Evolutionary conservation across 225 moss, liverwort and hornwort genomes (phyloP).

Genomic region (Marchantia paleacea): DNA sequence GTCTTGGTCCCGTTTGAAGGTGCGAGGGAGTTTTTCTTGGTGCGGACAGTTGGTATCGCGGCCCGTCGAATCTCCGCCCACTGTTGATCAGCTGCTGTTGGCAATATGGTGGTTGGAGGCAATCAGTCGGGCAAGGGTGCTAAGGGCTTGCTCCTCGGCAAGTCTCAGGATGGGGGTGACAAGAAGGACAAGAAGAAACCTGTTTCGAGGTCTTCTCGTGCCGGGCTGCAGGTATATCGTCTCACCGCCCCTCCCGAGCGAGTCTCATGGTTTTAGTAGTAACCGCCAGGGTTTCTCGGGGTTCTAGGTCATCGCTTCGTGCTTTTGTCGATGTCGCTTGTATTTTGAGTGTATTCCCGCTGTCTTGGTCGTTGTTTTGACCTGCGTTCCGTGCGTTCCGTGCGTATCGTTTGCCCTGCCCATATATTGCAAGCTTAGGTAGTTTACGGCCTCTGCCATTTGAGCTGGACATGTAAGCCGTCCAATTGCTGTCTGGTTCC

Average conservation of each 20-base stretch:
- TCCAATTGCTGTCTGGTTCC: background rate
- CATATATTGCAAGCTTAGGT: background rate
- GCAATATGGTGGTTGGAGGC: slow-evolving; percentile 57
- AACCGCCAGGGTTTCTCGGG: background rate
- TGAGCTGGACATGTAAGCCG: background rate
- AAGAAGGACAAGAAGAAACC: slow-evolving; percentile 97
- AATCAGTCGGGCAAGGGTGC: slow-evolving; percentile 63
- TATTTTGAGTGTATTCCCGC: background rate
- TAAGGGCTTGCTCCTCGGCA: slow-evolving; percentile 53
- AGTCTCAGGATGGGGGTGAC: slow-evolving; percentile 61
- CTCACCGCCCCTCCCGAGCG: background rate
- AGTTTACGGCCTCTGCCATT: background rate
- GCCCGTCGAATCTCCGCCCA: slow-evolving; percentile 4
- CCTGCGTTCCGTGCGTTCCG: background rate
- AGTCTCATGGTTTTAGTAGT: background rate
- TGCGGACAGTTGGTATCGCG: background rate
- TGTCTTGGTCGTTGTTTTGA: background rate
- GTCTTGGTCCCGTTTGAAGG: background rate
- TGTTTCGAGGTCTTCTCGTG: slow-evolving; percentile 85
- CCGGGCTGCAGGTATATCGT: slow-evolving; percentile 50
- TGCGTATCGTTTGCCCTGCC: background rate
- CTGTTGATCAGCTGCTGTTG: slow-evolving; percentile 10
- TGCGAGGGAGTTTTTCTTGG: slow-evolving; percentile 7
- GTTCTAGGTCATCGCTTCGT: background rate
- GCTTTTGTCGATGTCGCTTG: background rate